Percentiles rank a stretch among this genome's conserved stretches.
These are phyloP conservation scores for Nakazawaea molendinolei DNA, from an alignment of 805 yeast genomes.

Conservation along the genomic window DNA sequence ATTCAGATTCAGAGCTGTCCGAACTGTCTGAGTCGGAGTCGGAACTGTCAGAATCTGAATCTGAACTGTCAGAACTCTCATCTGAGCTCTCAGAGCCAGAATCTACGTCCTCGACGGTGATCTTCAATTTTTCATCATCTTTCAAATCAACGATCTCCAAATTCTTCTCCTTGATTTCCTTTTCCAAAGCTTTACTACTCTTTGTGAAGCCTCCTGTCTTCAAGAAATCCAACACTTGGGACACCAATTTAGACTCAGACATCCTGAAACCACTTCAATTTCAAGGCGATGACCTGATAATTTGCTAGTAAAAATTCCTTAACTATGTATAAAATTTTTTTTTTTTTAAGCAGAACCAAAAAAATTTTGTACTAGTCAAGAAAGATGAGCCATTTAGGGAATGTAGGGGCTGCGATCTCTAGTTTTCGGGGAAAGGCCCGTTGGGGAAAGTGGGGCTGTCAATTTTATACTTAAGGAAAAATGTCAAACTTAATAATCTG, in stretches of 20 bases:
- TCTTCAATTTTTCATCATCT: constrained; percentile 13
- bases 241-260: constrained; percentile 6
- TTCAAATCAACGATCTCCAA: constrained; percentile 11
- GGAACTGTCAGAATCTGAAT: constrained; percentile 4
- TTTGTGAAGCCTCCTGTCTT: constrained; percentile 18
- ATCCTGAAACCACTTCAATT: too few species aligned
- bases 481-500: too few species aligned
- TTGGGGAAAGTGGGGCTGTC: too few species aligned
- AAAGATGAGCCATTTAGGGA: too few species aligned
- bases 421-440: too few species aligned
- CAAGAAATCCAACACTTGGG: constrained; percentile 20
- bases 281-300: too few species aligned
- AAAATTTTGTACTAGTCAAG: too few species aligned
- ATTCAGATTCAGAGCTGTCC: constrained; percentile 8
- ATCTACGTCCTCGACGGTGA: constrained; percentile 3
- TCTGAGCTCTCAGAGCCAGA: not conserved
- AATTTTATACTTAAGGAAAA: too few species aligned
- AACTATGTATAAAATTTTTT: not conserved
- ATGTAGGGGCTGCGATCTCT: too few species aligned
- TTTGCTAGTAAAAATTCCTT: not conserved
- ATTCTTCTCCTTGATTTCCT: constrained; percentile 14
- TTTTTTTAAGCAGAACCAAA: too few species aligned
- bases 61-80: too few species aligned
- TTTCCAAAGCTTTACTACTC: constrained; percentile 17
- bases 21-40: too few species aligned